Conservation (phyloP, 176 grass and related monocot genomes). For the Aegilops umbellulata region DNA sequence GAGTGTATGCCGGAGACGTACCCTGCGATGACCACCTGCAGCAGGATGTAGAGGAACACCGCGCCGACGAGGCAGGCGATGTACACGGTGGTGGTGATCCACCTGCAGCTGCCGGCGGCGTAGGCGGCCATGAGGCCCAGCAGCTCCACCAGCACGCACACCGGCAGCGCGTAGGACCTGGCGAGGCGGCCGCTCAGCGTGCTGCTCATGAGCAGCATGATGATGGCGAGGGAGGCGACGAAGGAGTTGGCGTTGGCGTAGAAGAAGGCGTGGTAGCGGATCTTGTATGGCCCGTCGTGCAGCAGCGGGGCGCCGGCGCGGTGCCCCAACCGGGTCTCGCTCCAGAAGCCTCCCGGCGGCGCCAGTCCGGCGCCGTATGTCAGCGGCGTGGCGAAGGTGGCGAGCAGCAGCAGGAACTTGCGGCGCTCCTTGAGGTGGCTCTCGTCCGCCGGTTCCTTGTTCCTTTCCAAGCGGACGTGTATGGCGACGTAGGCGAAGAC, state of each 20-base stretch:
- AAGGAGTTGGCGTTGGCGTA: constrained; percentile 28
- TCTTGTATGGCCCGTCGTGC: neutral
- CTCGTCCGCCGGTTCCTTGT: neutral
- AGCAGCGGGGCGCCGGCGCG: constrained; percentile 10
- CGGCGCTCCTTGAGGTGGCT: too few species aligned
- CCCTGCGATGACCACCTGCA: neutral
- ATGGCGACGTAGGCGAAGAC: constrained; percentile 18
- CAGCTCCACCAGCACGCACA: neutral
- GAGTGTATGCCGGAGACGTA: too few species aligned
- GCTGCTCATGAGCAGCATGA: constrained; percentile 13
- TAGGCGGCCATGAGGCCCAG: neutral
- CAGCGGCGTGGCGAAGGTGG: too few species aligned
- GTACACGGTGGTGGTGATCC: neutral
- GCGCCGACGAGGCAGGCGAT: neutral
- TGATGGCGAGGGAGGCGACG: constrained; percentile 25
- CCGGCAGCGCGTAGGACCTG: neutral
- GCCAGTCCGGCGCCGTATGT: too few species aligned
- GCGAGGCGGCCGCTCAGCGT: neutral
- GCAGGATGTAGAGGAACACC: neutral
- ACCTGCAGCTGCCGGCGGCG: neutral
- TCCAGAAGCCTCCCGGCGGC: neutral
- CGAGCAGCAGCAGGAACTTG: too few species aligned
- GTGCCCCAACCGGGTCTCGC: neutral
- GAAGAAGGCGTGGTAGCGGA: constrained; percentile 28
- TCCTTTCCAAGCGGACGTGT: neutral